Percentiles rank a stretch among this genome's conserved stretches.
phyloP scores from a whole-genome alignment of 2,329 filamentous ascomycete genomes.

The Didymella glomerata region DNA sequence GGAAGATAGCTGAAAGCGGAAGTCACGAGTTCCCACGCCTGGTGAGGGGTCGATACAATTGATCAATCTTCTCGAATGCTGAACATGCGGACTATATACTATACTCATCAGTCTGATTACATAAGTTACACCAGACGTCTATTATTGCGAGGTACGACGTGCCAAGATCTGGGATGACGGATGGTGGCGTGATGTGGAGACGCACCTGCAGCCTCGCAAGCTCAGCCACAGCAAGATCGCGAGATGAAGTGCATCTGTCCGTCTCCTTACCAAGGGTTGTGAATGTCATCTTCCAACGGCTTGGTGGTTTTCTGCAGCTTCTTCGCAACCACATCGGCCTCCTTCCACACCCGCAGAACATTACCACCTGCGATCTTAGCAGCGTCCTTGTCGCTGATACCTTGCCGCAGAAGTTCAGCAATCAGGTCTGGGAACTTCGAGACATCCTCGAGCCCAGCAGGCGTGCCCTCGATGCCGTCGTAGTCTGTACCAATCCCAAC shows the following conservation, averaged over 20 bases:
- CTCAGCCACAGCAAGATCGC: constrained; percentile 11
- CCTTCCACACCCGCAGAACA: constrained; percentile 82
- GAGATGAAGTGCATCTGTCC: not conserved
- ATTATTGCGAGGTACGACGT: constrained; percentile 12
- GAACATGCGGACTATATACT: constrained; percentile 14
- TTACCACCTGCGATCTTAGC: constrained; percentile 82
- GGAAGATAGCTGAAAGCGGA: constrained; percentile 14
- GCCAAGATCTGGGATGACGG: constrained; percentile 33
- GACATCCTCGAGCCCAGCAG: constrained; percentile 82
- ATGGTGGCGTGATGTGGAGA: constrained; percentile 32
- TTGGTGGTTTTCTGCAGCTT: constrained; percentile 64
- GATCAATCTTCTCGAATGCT: not conserved
- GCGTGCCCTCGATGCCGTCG: constrained; percentile 75
- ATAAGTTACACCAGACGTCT: constrained; percentile 2
- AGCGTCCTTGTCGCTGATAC: constrained; percentile 77
- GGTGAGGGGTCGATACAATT: not conserved
- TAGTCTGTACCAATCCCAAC: constrained; percentile 92
- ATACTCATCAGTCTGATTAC: constrained; percentile 5
- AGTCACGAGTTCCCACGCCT: constrained; percentile 1
- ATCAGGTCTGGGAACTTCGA: constrained; percentile 82
- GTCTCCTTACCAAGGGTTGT: constrained; percentile 28
- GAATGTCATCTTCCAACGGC: constrained; percentile 56
- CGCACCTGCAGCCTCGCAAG: constrained; percentile 15
- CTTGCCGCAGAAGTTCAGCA: constrained; percentile 74
- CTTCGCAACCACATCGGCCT: constrained; percentile 75